Evolutionary conservation across 148 eudicot genomes (phyloP).

Genomic region (Camellia japonica): DNA sequence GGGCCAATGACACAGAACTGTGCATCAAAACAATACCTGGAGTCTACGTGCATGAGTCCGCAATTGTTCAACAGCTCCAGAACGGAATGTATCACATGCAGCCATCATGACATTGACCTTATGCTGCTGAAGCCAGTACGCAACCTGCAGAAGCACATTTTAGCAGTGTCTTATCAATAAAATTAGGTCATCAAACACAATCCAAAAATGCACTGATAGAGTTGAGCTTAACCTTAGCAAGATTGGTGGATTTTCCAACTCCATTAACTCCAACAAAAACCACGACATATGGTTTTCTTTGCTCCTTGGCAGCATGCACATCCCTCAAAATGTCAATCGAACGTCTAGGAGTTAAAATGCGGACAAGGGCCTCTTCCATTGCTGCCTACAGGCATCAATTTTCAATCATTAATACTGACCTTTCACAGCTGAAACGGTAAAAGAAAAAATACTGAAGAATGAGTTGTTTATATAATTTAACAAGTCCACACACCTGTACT

Average conservation of each 20-base stretch:
- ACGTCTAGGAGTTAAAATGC: slow-evolving; percentile 89
- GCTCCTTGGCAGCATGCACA: slow-evolving; percentile 97
- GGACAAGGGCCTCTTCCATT: slow-evolving; percentile 98
- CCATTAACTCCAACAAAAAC: slow-evolving; percentile 99
- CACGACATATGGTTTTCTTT: slow-evolving; percentile 89
- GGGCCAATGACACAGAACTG: neutral
- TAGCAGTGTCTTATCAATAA: slow-evolving; percentile 10
- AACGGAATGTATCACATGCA: slow-evolving; percentile 96
- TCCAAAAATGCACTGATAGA: neutral
- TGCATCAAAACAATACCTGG: slow-evolving; percentile 45
- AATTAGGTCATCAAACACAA: neutral
- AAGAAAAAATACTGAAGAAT: neutral
- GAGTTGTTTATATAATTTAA: neutral
- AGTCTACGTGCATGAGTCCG: slow-evolving; percentile 98
- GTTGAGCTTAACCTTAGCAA: slow-evolving; percentile 67
- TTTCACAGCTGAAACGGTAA: neutral
- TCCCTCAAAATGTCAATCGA: slow-evolving; percentile 97
- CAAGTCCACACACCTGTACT: slow-evolving; percentile 56
- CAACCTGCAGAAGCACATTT: slow-evolving; percentile 54
- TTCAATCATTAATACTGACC: neutral
- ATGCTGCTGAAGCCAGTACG: slow-evolving; percentile 96
- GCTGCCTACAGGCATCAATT: slow-evolving; percentile 56
- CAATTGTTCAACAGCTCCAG: slow-evolving; percentile 98
- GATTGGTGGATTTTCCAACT: slow-evolving; percentile 97
- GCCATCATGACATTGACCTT: slow-evolving; percentile 96